Percentiles rank a stretch among this genome's conserved stretches.
These are phyloP conservation scores for Fomitopsis schrenkii DNA, from an alignment of 1,284 basidiomycete species.

Conservation along the genomic window DNA sequence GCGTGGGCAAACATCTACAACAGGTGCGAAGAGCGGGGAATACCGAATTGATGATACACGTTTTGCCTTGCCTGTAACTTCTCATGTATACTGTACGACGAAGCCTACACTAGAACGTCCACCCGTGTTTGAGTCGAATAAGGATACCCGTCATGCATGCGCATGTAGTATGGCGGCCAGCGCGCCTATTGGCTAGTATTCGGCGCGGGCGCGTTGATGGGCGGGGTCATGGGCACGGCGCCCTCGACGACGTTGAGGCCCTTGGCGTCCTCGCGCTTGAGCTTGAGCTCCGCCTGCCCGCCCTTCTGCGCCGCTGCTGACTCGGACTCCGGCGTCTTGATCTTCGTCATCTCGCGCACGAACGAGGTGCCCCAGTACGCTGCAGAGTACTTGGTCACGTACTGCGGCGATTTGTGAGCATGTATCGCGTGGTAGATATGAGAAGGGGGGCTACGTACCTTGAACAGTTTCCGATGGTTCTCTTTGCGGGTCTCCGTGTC, in stretches of 20 bases:
- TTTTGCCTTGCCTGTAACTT: background rate
- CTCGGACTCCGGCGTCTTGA: constrained; percentile 26
- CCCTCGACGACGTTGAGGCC: constrained; percentile 33
- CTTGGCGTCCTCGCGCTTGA: constrained; percentile 27
- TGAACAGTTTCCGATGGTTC: constrained; percentile 94
- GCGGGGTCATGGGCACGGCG: constrained; percentile 27
- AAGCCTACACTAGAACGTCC: background rate
- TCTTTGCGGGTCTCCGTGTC: constrained; percentile 73
- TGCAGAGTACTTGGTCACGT: constrained; percentile 91
- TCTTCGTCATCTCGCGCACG: constrained; percentile 76
- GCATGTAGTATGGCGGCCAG: background rate
- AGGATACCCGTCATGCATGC: background rate
- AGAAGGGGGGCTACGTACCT: constrained; percentile 38
- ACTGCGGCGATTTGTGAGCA: constrained; percentile 31
- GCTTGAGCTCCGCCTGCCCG: constrained; percentile 34
- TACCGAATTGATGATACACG: background rate
- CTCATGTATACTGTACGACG: background rate
- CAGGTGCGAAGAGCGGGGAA: background rate
- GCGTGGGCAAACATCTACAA: background rate
- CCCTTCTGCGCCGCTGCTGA: constrained; percentile 31
- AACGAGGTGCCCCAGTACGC: constrained; percentile 92
- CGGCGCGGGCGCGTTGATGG: constrained; percentile 22
- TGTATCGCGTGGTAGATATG: background rate
- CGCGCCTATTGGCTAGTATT: background rate
- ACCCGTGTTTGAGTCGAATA: constrained; percentile 4